Evolutionary conservation across 2,329 filamentous ascomycete species (phyloP), one percentile per base, ranked within the genome.

Genomic region (Biscogniauxia marginata): DNA sequence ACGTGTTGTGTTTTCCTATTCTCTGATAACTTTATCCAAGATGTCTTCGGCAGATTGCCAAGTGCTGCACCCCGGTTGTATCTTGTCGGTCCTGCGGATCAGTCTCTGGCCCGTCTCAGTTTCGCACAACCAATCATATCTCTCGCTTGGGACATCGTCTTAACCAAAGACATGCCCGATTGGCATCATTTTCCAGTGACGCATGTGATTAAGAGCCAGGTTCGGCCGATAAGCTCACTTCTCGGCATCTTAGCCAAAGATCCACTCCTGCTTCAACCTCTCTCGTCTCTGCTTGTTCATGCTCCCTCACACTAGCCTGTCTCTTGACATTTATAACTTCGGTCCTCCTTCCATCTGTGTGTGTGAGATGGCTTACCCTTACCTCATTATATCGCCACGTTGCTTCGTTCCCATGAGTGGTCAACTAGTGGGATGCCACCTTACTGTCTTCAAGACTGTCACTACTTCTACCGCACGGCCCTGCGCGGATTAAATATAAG

Each of bases 381-480:
- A 46, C 55, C 43, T 60, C 50, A 25, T 13, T 53, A 34, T 49
- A 47, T 50, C 45, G 43, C 52, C 43, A 57, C 54, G 50, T 52
- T 54, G 50, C 52, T 49, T 57, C 58, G 52, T 56, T 49, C 58
- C 54, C 52, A 55, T 54, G 23, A 59, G 61, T 60, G 65, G 56
- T 21, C 54, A 63, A 57, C 71, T 64, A 77, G 75, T 81, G 79
- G 81, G 78, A 96, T 96, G 90, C 89, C 89, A 79, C 75, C 82
- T 67, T 93, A 91, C 74, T 96, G 80, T 75, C 79, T 90, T 56
- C 88, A 95, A 81, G 89, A 96, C 75, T 96, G 90, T 70, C 91
- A 96, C 73, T 96, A 96, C 77, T 96, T 96, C 77, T 95, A 90
- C 79, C 90, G 90, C 80, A 96, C 88, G 74, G 89, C 90, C 71